Percentiles rank a stretch among this genome's conserved stretches.
phyloP scores from a whole-genome alignment of 768 basidiomycete genomes.

The Cystobasidium ongulense region DNA sequence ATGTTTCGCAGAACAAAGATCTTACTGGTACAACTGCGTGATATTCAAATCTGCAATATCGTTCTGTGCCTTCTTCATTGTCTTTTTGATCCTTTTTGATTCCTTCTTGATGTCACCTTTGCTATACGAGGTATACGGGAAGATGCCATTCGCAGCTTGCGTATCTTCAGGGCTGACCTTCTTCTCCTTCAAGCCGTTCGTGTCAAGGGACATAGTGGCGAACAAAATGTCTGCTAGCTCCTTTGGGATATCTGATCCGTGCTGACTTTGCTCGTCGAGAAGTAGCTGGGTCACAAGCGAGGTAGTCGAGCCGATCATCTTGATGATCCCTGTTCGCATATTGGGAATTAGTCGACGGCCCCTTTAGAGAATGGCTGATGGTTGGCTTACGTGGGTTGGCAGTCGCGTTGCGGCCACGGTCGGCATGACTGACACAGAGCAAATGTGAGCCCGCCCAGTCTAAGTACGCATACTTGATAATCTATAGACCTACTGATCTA shows the following conservation, averaged over 20 bases:
- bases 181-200: slow-evolving; percentile 22
- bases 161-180: not conserved
- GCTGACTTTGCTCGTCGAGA: not conserved
- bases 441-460: not conserved
- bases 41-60: slow-evolving; percentile 9
- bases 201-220: slow-evolving; percentile 23
- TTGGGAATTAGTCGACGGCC: not conserved
- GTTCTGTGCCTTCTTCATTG: slow-evolving; percentile 2
- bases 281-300: slow-evolving; percentile 17
- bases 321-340: slow-evolving; percentile 9
- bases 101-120: not conserved
- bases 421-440: slow-evolving; percentile 5
- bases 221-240: slow-evolving; percentile 23
- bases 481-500: slow-evolving; percentile 13
- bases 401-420: slow-evolving; percentile 6
- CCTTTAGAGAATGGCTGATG: not conserved
- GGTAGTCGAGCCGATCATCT: slow-evolving; percentile 7
- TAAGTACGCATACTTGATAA: not conserved
- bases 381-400: not conserved
- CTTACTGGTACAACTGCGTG: slow-evolving; percentile 6
- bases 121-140: not conserved
- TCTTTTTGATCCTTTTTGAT: slow-evolving; percentile 5
- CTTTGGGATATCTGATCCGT: not conserved
- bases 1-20: not conserved
- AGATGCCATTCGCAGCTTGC: slow-evolving; percentile 3